Evolutionary conservation across 2,329 filamentous ascomycete species (phyloP), one percentile per base, ranked within the genome.

Genomic region (Sporothrix pallida): DNA sequence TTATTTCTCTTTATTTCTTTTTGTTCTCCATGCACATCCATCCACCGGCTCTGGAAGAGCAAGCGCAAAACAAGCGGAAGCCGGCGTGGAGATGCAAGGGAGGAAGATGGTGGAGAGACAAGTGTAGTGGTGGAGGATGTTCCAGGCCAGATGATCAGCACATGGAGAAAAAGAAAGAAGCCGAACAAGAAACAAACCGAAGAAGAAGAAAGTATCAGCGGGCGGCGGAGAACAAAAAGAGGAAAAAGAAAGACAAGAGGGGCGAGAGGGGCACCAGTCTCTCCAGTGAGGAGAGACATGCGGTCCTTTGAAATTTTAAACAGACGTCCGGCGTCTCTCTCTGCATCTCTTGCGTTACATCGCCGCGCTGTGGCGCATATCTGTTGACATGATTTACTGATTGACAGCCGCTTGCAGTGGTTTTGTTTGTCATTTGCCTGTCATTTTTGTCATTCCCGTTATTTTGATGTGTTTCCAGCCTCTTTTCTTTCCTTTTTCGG

Each of bases 291-390:
- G 48, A 70, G 67, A 56, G 50, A 54, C 50, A 42, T 17, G 26
- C 10, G 67, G 67, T 70, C 67, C 67, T 70, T 70, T 70, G 50
- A 42, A 54, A 56, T 23, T 60, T 48, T 31, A 58, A 52, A 56
- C 10, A 23, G 52, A 56, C 10, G 31, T 7, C 3, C 31, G 31
- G 31, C 31, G 31, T 48, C 15, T 12, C 9, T 54, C 20, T 56
- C 23, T 23, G 52, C 52, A 56, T 54, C 10, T 7, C 26, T 52
- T 56, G 67, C 31, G 67, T 70, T 70, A 70, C 67, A 70, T 70
- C 67, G 67, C n/a, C 26, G 48, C 67, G 42, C 48, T 15, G 12
- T 68, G 48, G 65, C 46, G 65, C 48, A 31, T 56, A 42, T 23
- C 48, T 54, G 31, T 37, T 37, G 31, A 37, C 31, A 6, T 37